Conservation (phyloP, 441 rosid genomes). For the Jatropha podagrica region DNA sequence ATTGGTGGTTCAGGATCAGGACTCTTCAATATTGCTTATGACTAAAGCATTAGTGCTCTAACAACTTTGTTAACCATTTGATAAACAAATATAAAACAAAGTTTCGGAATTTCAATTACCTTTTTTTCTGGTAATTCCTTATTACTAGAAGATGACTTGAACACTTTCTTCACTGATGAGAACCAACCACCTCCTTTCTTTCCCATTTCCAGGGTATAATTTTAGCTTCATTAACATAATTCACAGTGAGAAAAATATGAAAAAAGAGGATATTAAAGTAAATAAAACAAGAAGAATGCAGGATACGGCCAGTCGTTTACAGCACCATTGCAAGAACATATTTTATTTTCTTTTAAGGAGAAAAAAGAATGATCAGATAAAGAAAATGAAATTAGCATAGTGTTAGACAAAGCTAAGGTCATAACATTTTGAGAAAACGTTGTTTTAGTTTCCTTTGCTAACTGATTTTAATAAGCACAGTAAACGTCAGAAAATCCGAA, state of each 20-base stretch:
- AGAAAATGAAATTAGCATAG: too few species aligned
- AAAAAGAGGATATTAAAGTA: neutral
- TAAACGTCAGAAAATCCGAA: too few species aligned
- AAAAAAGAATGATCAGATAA: slow-evolving; percentile 1
- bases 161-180: slow-evolving; percentile 86
- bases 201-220: slow-evolving; percentile 57
- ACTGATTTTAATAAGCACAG: too few species aligned
- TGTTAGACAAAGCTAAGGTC: neutral
- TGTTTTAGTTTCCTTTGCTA: too few species aligned
- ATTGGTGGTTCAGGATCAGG: neutral
- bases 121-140: slow-evolving; percentile 53
- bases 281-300: neutral
- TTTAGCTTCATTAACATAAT: neutral
- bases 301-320: too few species aligned
- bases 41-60: neutral
- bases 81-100: neutral
- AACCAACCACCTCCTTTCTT: slow-evolving; percentile 93
- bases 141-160: slow-evolving; percentile 62
- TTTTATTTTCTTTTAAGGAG: neutral
- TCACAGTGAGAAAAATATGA: neutral
- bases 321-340: too few species aligned
- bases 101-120: slow-evolving; percentile 33
- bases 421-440: too few species aligned
- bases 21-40: neutral
- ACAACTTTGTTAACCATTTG: neutral